These are phyloP conservation scores for Candida sanyaensis DNA, from an alignment of 1,139 yeast species.

Conservation along the genomic window DNA sequence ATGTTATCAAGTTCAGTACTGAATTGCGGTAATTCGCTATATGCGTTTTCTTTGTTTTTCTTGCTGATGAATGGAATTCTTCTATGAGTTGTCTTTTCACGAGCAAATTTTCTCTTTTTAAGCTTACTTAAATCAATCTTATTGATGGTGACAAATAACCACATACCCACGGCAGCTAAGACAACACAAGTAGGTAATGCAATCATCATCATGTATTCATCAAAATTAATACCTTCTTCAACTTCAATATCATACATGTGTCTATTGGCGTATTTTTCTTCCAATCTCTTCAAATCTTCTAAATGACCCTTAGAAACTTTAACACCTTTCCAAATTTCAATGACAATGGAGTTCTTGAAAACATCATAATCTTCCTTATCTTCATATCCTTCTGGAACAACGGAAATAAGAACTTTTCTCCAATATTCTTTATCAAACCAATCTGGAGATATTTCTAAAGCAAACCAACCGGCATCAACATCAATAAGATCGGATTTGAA, in stretches of 20 bases:
- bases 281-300: slow-evolving; percentile 49
- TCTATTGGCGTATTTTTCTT: slow-evolving; percentile 34
- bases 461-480: slow-evolving; percentile 64
- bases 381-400: slow-evolving; percentile 67
- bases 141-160: slow-evolving; percentile 59
- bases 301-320: slow-evolving; percentile 61
- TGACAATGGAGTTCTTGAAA: slow-evolving; percentile 50
- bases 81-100: slow-evolving; percentile 36
- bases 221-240: slow-evolving; percentile 62
- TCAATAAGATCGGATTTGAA: slow-evolving; percentile 71
- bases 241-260: slow-evolving; percentile 44
- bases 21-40: slow-evolving; percentile 32
- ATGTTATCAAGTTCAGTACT: slow-evolving; percentile 16
- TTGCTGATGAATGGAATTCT: slow-evolving; percentile 31
- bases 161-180: slow-evolving; percentile 63
- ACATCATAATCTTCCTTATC: slow-evolving; percentile 65
- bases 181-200: slow-evolving; percentile 73
- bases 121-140: slow-evolving; percentile 52
- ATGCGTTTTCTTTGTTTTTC: slow-evolving; percentile 20
- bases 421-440: slow-evolving; percentile 59
- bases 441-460: slow-evolving; percentile 57
- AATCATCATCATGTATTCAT: slow-evolving; percentile 65
- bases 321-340: slow-evolving; percentile 58
- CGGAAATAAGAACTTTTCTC: slow-evolving; percentile 54
- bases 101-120: slow-evolving; percentile 51